Base-by-base conservation (phyloP, 148 eudicot species). In the Fagopyrum esculentum region DNA sequence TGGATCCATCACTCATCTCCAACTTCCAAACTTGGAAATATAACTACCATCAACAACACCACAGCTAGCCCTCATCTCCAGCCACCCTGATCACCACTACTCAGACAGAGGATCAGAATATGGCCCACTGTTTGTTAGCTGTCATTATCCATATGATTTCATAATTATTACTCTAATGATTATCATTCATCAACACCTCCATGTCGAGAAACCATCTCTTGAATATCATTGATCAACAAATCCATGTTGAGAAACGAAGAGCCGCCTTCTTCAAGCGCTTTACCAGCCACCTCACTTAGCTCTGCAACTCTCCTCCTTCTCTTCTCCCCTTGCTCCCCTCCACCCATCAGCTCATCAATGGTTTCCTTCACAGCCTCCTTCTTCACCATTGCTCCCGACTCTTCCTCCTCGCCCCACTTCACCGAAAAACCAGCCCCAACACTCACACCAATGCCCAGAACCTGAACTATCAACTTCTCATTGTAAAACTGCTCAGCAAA, bases 401-500 rank as follows among this genome's bases (percentile, higher is more conserved):
- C 56, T 45, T 80, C 76, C 46, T 82, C 85, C 43, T 80, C 81
- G 35, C 79, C 74, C 66, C 72, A 78, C 29, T 74, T 29, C 73
- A 82, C 73, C 0, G 74, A 66, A 1, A 35, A 44, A 52, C 80
- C 69, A 43, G 75, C 81, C 47, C 82, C 85, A 43, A 85, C 74
- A 9, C 74, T 61, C 8, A 85, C 76, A 8, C 84, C 85, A 9
- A 69, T 77, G 52, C 74, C 46, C 17, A 78, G 44, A 15, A 85
- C 82, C 46, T 80, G 73, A 4, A 77, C 84, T 22, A 85, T 73
- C 4, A 85, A 30, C 57, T 81, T 80, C 71, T 83, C 85, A 6
- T 85, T 82, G 4, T 74, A 76, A 43, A 82, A 85, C 73, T 85
- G 88, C 55, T 85, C 85, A 0, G 82, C 81, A 46, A 83, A 85